Conservation (phyloP, 31 red algal species). For the Porphyra umbilicalis region DNA sequence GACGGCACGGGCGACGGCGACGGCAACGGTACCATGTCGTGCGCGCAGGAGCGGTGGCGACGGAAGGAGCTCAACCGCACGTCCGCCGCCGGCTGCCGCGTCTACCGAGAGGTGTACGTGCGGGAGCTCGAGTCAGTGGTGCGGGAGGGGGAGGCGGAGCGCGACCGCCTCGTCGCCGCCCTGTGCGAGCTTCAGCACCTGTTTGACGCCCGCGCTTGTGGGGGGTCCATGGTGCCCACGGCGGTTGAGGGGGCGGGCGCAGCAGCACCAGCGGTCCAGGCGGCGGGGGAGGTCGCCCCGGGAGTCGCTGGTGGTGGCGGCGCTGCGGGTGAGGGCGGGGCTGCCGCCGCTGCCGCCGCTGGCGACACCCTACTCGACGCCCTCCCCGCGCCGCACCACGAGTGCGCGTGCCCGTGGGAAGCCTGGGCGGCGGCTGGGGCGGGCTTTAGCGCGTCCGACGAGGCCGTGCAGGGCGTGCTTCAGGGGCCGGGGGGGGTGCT, state of each 20-base stretch:
- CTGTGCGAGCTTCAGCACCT: not conserved
- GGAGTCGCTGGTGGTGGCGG: not conserved
- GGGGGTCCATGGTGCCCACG: not conserved
- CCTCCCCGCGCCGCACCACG: not conserved
- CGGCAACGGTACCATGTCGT: not conserved
- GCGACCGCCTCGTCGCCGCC: not conserved
- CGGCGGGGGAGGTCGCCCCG: too few species aligned
- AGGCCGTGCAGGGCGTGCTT: not conserved
- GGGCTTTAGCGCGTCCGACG: not conserved
- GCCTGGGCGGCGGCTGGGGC: not conserved
- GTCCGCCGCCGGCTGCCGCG: not conserved
- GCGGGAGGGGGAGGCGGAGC: not conserved
- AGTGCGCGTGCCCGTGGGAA: not conserved
- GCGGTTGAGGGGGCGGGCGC: not conserved
- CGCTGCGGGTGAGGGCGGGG: not conserved
- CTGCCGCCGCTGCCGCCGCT: too few species aligned
- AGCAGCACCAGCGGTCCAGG: not conserved
- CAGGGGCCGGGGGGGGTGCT: not conserved
- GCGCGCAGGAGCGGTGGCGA: not conserved
- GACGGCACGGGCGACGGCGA: not conserved
- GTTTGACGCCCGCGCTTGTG: not conserved
- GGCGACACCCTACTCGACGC: not conserved
- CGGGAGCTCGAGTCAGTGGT: not conserved
- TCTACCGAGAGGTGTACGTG: not conserved
- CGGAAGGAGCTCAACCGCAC: not conserved